Conservation (phyloP, 2,329 filamentous ascomycete species). For the Lachnellula hyalina region DNA sequence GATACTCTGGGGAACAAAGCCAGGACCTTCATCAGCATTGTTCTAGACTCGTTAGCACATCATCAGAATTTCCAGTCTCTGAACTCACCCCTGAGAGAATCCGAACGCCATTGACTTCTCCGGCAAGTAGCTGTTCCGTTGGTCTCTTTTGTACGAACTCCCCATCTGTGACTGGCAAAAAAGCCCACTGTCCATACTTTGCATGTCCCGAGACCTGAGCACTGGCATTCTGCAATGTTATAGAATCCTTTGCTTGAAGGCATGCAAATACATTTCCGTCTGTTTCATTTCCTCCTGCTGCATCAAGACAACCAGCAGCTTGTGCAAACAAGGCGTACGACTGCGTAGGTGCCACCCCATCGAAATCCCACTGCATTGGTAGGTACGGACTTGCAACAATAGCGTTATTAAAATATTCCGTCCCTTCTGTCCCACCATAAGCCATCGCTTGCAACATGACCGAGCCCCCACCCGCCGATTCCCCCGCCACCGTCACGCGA, state of each 20-base stretch:
- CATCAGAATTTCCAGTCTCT: not conserved
- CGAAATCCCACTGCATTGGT: constrained; percentile 46
- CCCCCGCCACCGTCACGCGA: constrained; percentile 43
- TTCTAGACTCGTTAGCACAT: constrained; percentile 20
- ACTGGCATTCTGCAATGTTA: constrained; percentile 31
- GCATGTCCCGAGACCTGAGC: constrained; percentile 19
- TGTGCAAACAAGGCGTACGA: constrained; percentile 41
- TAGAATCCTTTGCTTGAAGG: constrained; percentile 23
- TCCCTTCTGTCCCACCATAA: constrained; percentile 34
- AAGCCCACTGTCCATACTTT: constrained; percentile 28
- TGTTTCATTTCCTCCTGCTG: constrained; percentile 32
- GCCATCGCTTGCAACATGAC: constrained; percentile 50
- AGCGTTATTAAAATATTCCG: not conserved
- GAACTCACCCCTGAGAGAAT: constrained; percentile 17
- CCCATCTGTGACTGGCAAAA: constrained; percentile 35
- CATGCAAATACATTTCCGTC: constrained; percentile 20
- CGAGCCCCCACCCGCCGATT: constrained; percentile 46
- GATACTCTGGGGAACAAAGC: constrained; percentile 27
- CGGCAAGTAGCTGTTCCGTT: constrained; percentile 26
- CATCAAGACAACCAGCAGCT: constrained; percentile 38
- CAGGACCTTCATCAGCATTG: constrained; percentile 36
- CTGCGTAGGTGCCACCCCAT: constrained; percentile 38
- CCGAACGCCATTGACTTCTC: constrained; percentile 29
- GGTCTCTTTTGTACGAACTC: constrained; percentile 29
- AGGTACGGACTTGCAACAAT: constrained; percentile 43